These are phyloP conservation scores for Annona squamosa DNA, from an alignment of 164 flowering plant species.

Conservation along the genomic window DNA sequence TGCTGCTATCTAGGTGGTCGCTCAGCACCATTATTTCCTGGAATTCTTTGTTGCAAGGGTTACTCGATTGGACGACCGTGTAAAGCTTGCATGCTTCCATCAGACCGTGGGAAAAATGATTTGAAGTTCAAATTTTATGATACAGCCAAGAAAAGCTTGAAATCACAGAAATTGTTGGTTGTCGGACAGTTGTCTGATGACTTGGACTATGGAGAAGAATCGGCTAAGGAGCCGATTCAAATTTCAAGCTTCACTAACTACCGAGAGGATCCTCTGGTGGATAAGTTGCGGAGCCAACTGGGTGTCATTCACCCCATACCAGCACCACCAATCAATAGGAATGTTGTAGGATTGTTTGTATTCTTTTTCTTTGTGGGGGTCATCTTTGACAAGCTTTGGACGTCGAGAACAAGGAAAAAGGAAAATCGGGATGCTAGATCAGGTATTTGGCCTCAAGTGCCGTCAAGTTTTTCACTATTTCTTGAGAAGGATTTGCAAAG, in stretches of 20 bases:
- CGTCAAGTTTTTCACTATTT: constrained; percentile 66
- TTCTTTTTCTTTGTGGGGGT: constrained; percentile 94
- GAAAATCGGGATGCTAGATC: constrained; percentile 20
- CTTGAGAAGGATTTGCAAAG: constrained; percentile 87
- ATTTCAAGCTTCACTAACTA: constrained; percentile 50
- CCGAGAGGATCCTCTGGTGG: constrained; percentile 76
- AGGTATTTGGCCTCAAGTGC: constrained; percentile 72
- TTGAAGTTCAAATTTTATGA: constrained; percentile 23
- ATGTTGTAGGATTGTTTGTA: constrained; percentile 58
- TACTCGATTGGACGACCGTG: constrained; percentile 4
- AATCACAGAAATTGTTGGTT: constrained; percentile 21
- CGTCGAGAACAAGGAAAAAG: constrained; percentile 46
- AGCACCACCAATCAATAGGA: constrained; percentile 65
- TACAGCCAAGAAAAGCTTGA: constrained; percentile 32
- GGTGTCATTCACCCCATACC: constrained; percentile 94
- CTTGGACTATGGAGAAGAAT: constrained; percentile 26
- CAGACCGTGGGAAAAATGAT: constrained; percentile 14
- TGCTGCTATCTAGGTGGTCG: neutral
- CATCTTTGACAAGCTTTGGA: constrained; percentile 84
- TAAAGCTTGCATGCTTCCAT: constrained; percentile 13
- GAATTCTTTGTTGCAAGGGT: constrained; percentile 1
- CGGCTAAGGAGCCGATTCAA: constrained; percentile 24
- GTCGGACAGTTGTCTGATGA: constrained; percentile 40
- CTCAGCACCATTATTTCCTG: constrained; percentile 1
- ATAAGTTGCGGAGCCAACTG: constrained; percentile 81